These are phyloP conservation scores for Biscogniauxia marginata DNA, from an alignment of 2,329 filamentous ascomycete genomes.

Conservation along the genomic window DNA sequence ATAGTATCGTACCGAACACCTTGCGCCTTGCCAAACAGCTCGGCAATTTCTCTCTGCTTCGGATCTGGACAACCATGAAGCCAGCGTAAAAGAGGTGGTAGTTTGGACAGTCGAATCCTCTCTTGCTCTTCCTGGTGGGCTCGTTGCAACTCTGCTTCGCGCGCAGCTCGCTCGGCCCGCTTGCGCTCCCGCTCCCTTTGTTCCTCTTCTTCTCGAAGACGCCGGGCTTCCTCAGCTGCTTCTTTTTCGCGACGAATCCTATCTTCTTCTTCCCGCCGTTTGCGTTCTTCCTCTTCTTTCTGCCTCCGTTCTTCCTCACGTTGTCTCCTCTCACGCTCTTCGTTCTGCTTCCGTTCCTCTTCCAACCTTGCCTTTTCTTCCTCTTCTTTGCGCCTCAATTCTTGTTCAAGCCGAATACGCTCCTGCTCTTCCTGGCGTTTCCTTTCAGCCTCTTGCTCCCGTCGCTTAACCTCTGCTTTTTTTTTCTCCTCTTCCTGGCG, in stretches of 20 bases:
- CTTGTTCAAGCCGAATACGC: constrained; percentile 25
- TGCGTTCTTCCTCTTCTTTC: constrained; percentile 39
- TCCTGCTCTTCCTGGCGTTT: constrained; percentile 36
- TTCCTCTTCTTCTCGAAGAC: constrained; percentile 49
- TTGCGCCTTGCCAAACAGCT: constrained; percentile 55
- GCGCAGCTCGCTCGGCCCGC: constrained; percentile 44
- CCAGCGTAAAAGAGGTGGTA: constrained; percentile 62
- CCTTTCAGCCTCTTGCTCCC: constrained; percentile 33
- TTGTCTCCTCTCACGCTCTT: constrained; percentile 18
- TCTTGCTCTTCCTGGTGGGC: constrained; percentile 57
- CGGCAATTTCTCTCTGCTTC: constrained; percentile 48
- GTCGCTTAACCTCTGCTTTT: constrained; percentile 29
- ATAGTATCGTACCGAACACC: constrained; percentile 66
- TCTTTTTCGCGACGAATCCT: constrained; percentile 26
- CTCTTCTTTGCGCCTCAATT: constrained; percentile 27
- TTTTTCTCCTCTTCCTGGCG: constrained; percentile 26
- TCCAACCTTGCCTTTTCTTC: constrained; percentile 28
- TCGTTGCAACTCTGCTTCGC: constrained; percentile 51
- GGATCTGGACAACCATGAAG: constrained; percentile 53
- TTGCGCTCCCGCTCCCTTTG: constrained; percentile 48
- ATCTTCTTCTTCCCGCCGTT: constrained; percentile 39
- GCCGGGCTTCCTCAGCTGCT: constrained; percentile 36
- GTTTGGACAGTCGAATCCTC: constrained; percentile 51
- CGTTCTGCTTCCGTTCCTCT: constrained; percentile 28
- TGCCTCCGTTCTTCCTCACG: constrained; percentile 32